Evolutionary conservation across 768 basidiomycete genomes (phyloP).

Genomic region (Lactarius akahatsu): DNA sequence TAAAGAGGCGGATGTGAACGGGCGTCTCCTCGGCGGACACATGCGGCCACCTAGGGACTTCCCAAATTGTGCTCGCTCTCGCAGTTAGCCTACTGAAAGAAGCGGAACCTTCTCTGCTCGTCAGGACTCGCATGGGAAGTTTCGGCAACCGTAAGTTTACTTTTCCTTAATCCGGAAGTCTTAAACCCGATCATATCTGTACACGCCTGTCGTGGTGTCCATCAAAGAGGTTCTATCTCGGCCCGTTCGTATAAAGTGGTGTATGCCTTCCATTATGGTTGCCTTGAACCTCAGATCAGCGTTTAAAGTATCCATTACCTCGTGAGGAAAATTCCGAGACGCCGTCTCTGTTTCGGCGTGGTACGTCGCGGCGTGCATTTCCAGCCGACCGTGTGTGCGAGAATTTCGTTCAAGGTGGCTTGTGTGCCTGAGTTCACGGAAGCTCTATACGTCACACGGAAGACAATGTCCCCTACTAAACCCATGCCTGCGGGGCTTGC

Average conservation of each 20-base stretch:
- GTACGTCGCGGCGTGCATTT: not conserved
- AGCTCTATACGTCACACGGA: slow-evolving; percentile 17
- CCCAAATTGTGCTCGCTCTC: not conserved
- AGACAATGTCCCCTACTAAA: not conserved
- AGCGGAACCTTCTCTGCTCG: slow-evolving; percentile 11
- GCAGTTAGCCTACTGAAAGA: not conserved
- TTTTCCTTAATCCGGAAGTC: slow-evolving; percentile 18
- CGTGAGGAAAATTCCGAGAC: slow-evolving; percentile 20
- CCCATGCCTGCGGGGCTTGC: not conserved
- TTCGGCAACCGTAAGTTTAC: slow-evolving; percentile 20
- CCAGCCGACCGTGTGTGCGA: slow-evolving; percentile 2
- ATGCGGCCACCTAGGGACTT: not conserved
- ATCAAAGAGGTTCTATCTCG: slow-evolving; percentile 24
- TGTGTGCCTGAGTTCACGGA: not conserved
- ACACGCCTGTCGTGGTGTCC: not conserved
- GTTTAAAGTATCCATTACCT: slow-evolving; percentile 26
- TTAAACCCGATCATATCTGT: slow-evolving; percentile 24
- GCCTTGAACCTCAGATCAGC: slow-evolving; percentile 24
- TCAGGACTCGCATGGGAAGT: slow-evolving; percentile 11
- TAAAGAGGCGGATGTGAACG: slow-evolving; percentile 9
- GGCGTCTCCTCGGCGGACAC: slow-evolving; percentile 18
- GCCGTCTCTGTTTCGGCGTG: slow-evolving; percentile 22
- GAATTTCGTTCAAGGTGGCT: slow-evolving; percentile 1
- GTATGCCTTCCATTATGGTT: slow-evolving; percentile 8
- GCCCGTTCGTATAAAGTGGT: slow-evolving; percentile 16